Evolutionary conservation across 768 basidiomycete genomes (phyloP), one percentile per base, ranked within the genome.

Genomic region (Dacryopinax primogenitus): DNA sequence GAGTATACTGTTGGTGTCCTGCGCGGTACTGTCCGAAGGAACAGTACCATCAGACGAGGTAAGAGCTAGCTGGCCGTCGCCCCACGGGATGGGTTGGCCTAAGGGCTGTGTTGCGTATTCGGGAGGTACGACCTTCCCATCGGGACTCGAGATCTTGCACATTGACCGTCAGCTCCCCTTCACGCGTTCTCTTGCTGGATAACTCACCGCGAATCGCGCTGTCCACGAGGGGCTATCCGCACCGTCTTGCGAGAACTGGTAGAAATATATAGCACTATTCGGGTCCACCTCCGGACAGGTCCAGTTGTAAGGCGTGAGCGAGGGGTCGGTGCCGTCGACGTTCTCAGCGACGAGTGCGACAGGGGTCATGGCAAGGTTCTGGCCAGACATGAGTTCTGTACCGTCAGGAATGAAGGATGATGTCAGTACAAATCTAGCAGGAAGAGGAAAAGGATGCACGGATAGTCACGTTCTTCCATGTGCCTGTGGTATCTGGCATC

Each of bases 31-130:
- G 32, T n/a, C n/a, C n/a, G n/a, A n/a, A n/a, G n/a, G n/a, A n/a
- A n/a, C n/a, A n/a, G 63, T 12, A n/a, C 4, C 30, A 12, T 15
- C 13, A 16, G 32, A 15, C 4, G 26, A 30, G 16, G 32, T 7
- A n/a, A 64, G n/a, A 86, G 76, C 66, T 77, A 77, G 68, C 77
- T 80, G 78, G 65, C 78, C 78, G 12, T 64, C 37, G 1, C 78
- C 78, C 77, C 78, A 79, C 18, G 78, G 75, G 33, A 77, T 71
- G 26, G 68, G 45, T 18, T 76, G 73, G 32, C 78, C 77, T 32
- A 72, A 71, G 1, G 77, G 75, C 63, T 78, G 78, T 13, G 67
- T 66, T 15, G 70, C 47, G 64, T 77, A 61, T 33, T 69, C 67
- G 0, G 77, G 76, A 21, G 69, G 67, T 0, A 68, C 68, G 15